A percentile compares a stretch with the other conserved stretches of the same genome.
Conservation (phyloP, 179 eudicot species). For the Heliamphora pulchella region DNA sequence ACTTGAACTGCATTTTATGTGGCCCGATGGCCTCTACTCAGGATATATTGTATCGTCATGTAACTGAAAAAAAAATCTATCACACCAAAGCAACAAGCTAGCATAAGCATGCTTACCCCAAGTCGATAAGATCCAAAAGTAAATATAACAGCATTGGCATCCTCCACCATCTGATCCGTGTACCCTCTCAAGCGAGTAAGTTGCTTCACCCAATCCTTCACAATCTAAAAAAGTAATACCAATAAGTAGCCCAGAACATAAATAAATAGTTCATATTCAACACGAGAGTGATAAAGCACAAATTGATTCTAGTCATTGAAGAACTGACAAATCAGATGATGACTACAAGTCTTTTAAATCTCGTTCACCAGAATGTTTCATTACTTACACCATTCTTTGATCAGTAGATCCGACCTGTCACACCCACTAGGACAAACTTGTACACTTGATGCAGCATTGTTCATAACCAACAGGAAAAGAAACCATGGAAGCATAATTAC, state of each 20-base stretch:
- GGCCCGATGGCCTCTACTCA: neutral
- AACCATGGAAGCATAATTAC: neutral
- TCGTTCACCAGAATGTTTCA: neutral
- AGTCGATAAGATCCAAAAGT: conserved; percentile 90
- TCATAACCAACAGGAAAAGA: neutral
- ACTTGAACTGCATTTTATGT: neutral
- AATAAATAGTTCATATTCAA: neutral
- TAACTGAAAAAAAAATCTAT: neutral
- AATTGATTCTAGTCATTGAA: neutral
- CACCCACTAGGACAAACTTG: neutral
- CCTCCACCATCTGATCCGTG: conserved; percentile 78
- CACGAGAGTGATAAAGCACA: neutral
- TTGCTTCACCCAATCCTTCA: conserved; percentile 76
- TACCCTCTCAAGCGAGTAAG: conserved; percentile 78
- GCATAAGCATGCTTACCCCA: conserved; percentile 49
- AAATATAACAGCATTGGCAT: conserved; percentile 74
- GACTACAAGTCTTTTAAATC: neutral
- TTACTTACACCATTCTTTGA: neutral
- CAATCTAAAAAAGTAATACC: conserved; percentile 39
- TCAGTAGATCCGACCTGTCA: neutral
- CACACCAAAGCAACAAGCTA: neutral
- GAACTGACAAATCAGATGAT: neutral
- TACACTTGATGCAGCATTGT: neutral
- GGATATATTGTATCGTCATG: neutral
- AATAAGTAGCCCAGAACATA: neutral